Evolutionary conservation across 441 rosid species (phyloP).

Genomic region (Bocquillonia castaneifolia): DNA sequence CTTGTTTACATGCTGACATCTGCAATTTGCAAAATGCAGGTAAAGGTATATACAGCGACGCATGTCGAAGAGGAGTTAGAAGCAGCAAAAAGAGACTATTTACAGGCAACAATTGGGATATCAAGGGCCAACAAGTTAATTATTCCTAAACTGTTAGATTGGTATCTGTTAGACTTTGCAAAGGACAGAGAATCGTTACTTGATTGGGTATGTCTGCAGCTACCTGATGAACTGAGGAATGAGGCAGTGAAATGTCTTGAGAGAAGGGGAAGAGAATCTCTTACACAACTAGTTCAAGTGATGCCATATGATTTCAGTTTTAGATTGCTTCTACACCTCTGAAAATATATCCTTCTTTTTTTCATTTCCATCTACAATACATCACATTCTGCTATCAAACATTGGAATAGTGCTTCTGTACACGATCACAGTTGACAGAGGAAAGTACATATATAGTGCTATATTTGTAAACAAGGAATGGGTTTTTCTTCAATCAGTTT

Average conservation of each 20-base stretch:
- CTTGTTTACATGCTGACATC: neutral
- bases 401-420: neutral
- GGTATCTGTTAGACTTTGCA: slow-evolving; percentile 76
- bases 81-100: slow-evolving; percentile 68
- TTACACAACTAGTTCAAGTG: slow-evolving; percentile 53
- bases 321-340: slow-evolving; percentile 56
- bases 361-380: neutral
- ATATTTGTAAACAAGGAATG: neutral
- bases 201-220: slow-evolving; percentile 75
- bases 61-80: slow-evolving; percentile 67
- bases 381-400: too few species aligned
- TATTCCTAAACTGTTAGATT: slow-evolving; percentile 73
- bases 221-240: slow-evolving; percentile 53
- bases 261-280: slow-evolving; percentile 40
- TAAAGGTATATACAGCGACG: slow-evolving; percentile 63
- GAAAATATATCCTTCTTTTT: slow-evolving; percentile 9
- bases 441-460: slow-evolving; percentile 10
- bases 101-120: slow-evolving; percentile 69
- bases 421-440: neutral
- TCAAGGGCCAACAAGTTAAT: slow-evolving; percentile 52
- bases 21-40: slow-evolving; percentile 32
- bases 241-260: slow-evolving; percentile 54
- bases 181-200: slow-evolving; percentile 72
- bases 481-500: neutral
- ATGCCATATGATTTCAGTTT: slow-evolving; percentile 78